These are phyloP conservation scores for Euphrasia confusa DNA, from an alignment of 257 asterid species.

Conservation along the genomic window DNA sequence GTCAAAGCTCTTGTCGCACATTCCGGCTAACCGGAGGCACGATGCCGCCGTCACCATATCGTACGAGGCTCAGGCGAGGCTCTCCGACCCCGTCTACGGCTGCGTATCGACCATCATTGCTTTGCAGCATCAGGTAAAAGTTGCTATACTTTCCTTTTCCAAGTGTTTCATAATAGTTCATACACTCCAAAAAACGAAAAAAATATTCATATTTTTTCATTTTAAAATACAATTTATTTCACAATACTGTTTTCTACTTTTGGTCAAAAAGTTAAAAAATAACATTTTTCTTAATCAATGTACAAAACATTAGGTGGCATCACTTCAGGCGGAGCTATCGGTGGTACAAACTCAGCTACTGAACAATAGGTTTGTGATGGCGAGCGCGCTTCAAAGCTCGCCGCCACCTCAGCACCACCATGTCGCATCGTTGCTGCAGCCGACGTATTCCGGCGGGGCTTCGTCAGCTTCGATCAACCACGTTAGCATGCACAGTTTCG, in stretches of 20 bases:
- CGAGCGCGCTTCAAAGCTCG: constrained; percentile 49
- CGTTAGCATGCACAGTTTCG: constrained; percentile 36
- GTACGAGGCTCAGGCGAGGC: constrained; percentile 88
- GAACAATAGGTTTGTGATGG: constrained; percentile 56
- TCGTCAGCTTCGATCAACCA: constrained; percentile 66
- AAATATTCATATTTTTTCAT: too few relatives aligned
- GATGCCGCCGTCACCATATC: constrained; percentile 79
- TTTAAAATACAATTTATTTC: background rate
- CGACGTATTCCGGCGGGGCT: constrained; percentile 57
- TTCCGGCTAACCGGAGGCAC: constrained; percentile 59
- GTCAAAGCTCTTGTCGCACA: constrained; percentile 63
- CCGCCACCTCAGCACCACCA: constrained; percentile 32
- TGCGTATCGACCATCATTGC: constrained; percentile 77
- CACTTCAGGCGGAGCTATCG: constrained; percentile 71
- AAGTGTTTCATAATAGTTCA: too few relatives aligned
- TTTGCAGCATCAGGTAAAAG: constrained; percentile 86
- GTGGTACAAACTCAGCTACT: constrained; percentile 67
- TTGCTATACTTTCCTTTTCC: too few relatives aligned
- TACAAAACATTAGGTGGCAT: too few relatives aligned
- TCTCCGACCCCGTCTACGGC: constrained; percentile 84
- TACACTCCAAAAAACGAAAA: too few relatives aligned
- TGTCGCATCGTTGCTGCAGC: constrained; percentile 32
- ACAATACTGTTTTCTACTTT: too few relatives aligned
- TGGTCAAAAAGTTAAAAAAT: too few relatives aligned
- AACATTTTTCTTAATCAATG: too few relatives aligned